A percentile compares a stretch with the other conserved stretches of the same genome.
Conservation (phyloP, 2,329 filamentous ascomycete species). For the Drechmeria coniospora region DNA sequence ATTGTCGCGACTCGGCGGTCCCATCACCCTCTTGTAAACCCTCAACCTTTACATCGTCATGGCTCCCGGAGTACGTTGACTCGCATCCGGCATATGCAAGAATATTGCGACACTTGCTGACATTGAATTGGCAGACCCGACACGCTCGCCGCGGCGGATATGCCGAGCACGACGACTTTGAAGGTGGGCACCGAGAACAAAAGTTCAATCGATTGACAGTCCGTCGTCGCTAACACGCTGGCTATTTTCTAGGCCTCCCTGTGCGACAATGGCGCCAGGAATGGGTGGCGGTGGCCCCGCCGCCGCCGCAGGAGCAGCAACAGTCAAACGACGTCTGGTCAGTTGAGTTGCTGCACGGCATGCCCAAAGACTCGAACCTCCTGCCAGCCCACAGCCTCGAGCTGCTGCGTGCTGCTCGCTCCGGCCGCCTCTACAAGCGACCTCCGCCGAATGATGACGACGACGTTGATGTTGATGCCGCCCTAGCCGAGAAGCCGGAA, state of each 20-base stretch:
- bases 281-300: conserved; percentile 51
- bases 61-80: conserved; percentile 22
- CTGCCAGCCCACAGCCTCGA: conserved; percentile 69
- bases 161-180: conserved; percentile 46
- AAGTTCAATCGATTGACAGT: too few relatives aligned
- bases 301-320: conserved; percentile 44
- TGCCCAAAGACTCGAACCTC: conserved; percentile 75
- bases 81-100: not conserved
- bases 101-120: conserved; percentile 6
- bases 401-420: conserved; percentile 65
- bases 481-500: conserved; percentile 33
- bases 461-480: conserved; percentile 33
- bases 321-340: conserved; percentile 55
- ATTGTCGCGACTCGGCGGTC: too few relatives aligned
- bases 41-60: conserved; percentile 11
- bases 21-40: not conserved
- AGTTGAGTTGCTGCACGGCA: conserved; percentile 57
- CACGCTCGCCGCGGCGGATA: conserved; percentile 41
- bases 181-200: too few relatives aligned
- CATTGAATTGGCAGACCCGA: conserved; percentile 28
- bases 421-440: conserved; percentile 61
- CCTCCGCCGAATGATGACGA: conserved; percentile 47
- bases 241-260: conserved; percentile 51
- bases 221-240: conserved; percentile 1
- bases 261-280: conserved; percentile 81